Conservation (phyloP, 2,329 filamentous ascomycete genomes). For the Alternaria ethzedia region DNA sequence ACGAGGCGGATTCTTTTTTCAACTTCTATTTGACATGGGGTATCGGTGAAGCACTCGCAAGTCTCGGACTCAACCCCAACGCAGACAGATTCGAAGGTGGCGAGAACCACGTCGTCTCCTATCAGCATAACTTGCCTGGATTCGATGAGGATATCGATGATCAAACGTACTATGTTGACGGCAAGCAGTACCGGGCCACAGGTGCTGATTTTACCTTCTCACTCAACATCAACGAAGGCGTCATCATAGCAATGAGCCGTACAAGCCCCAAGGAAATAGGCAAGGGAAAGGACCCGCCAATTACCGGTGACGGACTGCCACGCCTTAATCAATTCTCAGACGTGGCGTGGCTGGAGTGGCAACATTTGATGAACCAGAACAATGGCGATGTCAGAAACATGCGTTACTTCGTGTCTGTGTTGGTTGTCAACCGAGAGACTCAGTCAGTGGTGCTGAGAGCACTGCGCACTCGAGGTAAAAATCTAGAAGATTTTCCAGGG, state of each 20-base stretch:
- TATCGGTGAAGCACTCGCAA: slow-evolving; percentile 19
- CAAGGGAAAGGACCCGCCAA: neutral
- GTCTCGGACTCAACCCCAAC: slow-evolving; percentile 14
- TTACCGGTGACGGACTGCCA: slow-evolving; percentile 15
- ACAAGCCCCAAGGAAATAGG: slow-evolving; percentile 15
- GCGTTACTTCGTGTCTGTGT: slow-evolving; percentile 22
- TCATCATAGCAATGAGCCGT: slow-evolving; percentile 23
- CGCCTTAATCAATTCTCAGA: slow-evolving; percentile 24
- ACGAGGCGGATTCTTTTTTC: slow-evolving; percentile 4
- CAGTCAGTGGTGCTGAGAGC: slow-evolving; percentile 13
- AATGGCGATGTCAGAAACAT: slow-evolving; percentile 9
- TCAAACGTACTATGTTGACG: slow-evolving; percentile 12
- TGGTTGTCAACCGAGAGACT: slow-evolving; percentile 22
- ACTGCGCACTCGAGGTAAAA: slow-evolving; percentile 8
- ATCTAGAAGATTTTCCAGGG: slow-evolving; percentile 21
- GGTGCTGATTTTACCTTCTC: slow-evolving; percentile 22
- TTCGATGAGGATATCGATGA: no score
- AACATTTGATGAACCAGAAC: neutral
- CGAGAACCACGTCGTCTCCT: slow-evolving; percentile 11
- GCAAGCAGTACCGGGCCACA: slow-evolving; percentile 18
- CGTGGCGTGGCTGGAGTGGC: slow-evolving; percentile 24
- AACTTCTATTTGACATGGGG: slow-evolving; percentile 21
- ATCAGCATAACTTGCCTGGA: neutral
- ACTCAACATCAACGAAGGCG: slow-evolving; percentile 20
- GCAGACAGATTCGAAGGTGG: slow-evolving; percentile 8